Base-by-base conservation (phyloP, 306 rosid species). In the Begonia masoniana region DNA sequence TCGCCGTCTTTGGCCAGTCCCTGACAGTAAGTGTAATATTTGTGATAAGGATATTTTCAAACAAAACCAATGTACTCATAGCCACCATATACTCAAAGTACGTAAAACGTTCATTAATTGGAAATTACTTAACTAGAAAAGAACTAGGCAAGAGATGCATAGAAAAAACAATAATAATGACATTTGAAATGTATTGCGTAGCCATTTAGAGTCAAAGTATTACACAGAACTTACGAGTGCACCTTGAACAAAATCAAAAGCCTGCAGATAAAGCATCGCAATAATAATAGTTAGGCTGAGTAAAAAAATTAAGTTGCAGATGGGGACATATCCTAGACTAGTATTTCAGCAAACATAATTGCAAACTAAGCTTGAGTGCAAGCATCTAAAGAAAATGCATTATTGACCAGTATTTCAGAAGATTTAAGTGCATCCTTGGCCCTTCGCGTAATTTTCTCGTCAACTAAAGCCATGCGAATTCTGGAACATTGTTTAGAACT, bases 181-280 rank as follows among this genome's bases (percentile, higher is more conserved):
- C 39, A 31, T 31, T 31, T 31, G 39, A 31, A 31, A 31, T 5
- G 39, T 0, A 10, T 57, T 31, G 3, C 9, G 56, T 14, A 65
- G 26, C 14, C 46, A 64, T 19, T 11, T 14, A 13, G 41, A 71
- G 59, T 58, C 45, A 43, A 61, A 41, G 26, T 47, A 51, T 50
- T 54, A 56, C 36, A 60, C 10, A 65, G 58, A 57, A 71, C 96
- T 81, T 74, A 91, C 97, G 41, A 81, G 91, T 61, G 69, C 88
- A 62, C 96, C 97, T 78, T 91, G 97, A 78, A 91, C 69, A 59
- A 91, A 76, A 48, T 91, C 94, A 72, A 76, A 83, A 13, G 84
- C 94, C 97, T 85, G 85, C 76, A 68, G 50, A 67, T 46, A 51
- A 62, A 55, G 2, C 47, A 13, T 12, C 14, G 42, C 23, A 17